Percentiles rank a stretch among this genome's conserved stretches.
phyloP scores from a whole-genome alignment of 768 basidiomycete genomes.

The Omphalotus guepiniiformis region DNA sequence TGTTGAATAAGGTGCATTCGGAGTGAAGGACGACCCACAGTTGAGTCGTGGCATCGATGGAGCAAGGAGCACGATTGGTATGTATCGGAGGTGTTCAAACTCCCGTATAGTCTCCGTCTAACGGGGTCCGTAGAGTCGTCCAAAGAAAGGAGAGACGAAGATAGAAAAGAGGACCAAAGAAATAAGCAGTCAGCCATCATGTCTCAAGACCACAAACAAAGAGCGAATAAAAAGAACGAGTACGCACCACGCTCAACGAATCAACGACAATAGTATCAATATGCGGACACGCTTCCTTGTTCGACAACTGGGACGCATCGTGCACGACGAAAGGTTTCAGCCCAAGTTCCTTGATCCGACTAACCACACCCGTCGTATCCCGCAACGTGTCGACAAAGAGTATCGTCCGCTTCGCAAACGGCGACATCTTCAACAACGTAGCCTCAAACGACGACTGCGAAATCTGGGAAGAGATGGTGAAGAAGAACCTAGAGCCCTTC shows the following conservation, averaged over 20 bases:
- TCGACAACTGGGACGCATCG: slow-evolving; percentile 74
- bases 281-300: slow-evolving; percentile 78
- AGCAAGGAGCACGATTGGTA: slow-evolving; percentile 89
- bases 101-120: slow-evolving; percentile 90
- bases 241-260: slow-evolving; percentile 74
- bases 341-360: slow-evolving; percentile 74
- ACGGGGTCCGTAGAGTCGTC: slow-evolving; percentile 3
- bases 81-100: slow-evolving; percentile 91
- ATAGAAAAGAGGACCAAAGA: neutral
- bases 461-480: slow-evolving; percentile 88
- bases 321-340: slow-evolving; percentile 74
- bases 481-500: slow-evolving; percentile 93
- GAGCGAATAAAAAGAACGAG: slow-evolving; percentile 8
- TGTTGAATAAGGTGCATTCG: slow-evolving; percentile 1
- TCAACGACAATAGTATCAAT: slow-evolving; percentile 97
- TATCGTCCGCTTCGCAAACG: slow-evolving; percentile 85
- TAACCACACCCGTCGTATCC: slow-evolving; percentile 72
- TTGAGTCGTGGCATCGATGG: slow-evolving; percentile 75
- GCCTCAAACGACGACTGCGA: slow-evolving; percentile 69
- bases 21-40: slow-evolving; percentile 40
- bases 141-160: neutral
- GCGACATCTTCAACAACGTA: slow-evolving; percentile 74
- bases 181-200: neutral
- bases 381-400: slow-evolving; percentile 85
- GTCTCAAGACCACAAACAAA: neutral